A percentile compares a stretch with the other conserved stretches of the same genome.
Conservation (phyloP, 2,329 filamentous ascomycete species). For the Dryadomyces quercivorus region DNA sequence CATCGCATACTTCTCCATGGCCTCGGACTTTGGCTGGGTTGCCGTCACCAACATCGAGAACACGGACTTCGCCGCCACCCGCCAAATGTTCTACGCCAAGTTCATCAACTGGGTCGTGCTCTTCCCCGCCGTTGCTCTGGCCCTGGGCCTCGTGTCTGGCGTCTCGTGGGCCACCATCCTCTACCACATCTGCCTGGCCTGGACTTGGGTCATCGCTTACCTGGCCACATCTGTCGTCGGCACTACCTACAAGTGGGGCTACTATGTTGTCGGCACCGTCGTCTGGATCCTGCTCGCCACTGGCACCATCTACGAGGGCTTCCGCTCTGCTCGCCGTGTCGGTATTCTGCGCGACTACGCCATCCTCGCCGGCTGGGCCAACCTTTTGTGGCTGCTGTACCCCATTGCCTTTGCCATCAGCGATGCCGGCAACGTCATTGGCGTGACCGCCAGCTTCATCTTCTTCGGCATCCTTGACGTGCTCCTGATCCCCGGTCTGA, state of each 20-base stretch:
- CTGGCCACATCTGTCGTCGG: constrained; percentile 34
- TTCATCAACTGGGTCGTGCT: constrained; percentile 43
- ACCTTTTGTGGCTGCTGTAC: constrained; percentile 41
- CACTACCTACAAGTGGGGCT: constrained; percentile 45
- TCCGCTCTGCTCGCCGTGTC: constrained; percentile 26
- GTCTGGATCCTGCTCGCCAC: constrained; percentile 32
- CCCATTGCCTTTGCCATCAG: constrained; percentile 39
- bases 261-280: constrained; percentile 39
- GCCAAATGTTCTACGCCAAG: constrained; percentile 43
- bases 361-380: constrained; percentile 32
- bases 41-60: constrained; percentile 22
- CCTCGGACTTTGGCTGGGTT: constrained; percentile 35
- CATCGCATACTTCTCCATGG: constrained; percentile 39
- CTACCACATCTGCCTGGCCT: constrained; percentile 35
- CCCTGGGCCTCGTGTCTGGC: constrained; percentile 35
- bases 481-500: constrained; percentile 31
- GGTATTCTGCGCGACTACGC: constrained; percentile 31
- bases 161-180: constrained; percentile 44
- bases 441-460: constrained; percentile 31
- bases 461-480: constrained; percentile 43
- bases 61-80: constrained; percentile 17
- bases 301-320: constrained; percentile 28
- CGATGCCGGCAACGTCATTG: constrained; percentile 39
- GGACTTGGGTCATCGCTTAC: constrained; percentile 40
- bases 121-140: constrained; percentile 32